Base-by-base conservation (phyloP, 2,329 filamentous ascomycete species). In the Pseudocercospora macadamiae region DNA sequence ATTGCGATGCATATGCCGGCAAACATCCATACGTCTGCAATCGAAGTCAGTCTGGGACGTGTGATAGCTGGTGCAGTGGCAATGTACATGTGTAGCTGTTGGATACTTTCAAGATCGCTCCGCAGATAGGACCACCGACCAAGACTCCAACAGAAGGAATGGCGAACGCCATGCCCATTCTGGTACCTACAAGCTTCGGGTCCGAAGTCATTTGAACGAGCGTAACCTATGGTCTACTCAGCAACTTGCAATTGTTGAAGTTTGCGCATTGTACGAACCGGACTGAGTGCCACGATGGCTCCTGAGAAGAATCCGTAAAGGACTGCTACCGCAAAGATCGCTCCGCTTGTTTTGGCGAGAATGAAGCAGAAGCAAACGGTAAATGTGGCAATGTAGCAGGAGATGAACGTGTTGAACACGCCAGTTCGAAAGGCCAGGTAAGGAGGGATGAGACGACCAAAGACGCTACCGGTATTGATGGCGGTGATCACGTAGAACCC, bases 351-450 rank as follows among this genome's bases (percentile, higher is more conserved):
- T 34, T n/a, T 9, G n/a, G 87, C 81, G 0, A 75, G 78, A 2
- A 79, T 77, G 85, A 86, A 88, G 48, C 76, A 77, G 66, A 79
- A 83, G 70, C 12, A 80, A 65, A 1, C 76, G 75, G 2, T 81
- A 73, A 4, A 76, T 55, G 10, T 47, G 18, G 83, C 77, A 30
- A 54, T 23, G 19, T 54, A 54, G 16, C n/a, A 44, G 7, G 47
- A 25, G 21, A 54, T 54, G 83, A 23, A 49, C 18, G 26, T 76
- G 65, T 86, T 86, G 56, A 85, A 74, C 0, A 81, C 77, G 0
- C 85, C 84, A 2, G 81, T 72, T 3, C 70, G 75, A 10, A 37
- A 9, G 14, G 55, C 36, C 30, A 51, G 3, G 30, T 34, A 16
- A 10, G 44, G 44, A 21, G 34, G 28, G n/a, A 45, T 9, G 10